phyloP scores from a whole-genome alignment of 2,329 filamentous ascomycete genomes.

The Akanthomyces dipterigenus region DNA sequence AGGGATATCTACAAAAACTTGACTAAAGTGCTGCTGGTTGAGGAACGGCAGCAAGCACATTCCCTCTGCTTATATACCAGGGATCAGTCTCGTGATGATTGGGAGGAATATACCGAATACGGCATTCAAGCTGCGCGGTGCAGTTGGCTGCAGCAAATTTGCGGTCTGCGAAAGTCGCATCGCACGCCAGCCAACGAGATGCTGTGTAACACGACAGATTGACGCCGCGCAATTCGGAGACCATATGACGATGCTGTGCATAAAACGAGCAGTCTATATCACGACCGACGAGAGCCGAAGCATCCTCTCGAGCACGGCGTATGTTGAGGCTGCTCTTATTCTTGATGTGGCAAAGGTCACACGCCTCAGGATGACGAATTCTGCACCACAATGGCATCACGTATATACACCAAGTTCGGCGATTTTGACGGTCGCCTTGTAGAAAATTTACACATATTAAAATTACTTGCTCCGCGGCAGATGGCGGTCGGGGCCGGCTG shows the following conservation, averaged over 20 bases:
- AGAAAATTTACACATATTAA: not conserved
- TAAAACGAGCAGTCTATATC: not conserved
- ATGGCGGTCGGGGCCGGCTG: too few species aligned
- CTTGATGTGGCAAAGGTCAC: not conserved
- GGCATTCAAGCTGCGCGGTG: not conserved
- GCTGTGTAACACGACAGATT: not conserved
- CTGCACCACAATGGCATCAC: too few species aligned
- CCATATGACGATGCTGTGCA: not conserved
- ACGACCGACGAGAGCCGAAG: not conserved
- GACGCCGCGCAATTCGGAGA: not conserved
- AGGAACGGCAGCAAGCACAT: not conserved
- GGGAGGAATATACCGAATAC: not conserved
- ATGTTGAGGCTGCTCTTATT: not conserved
- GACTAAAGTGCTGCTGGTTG: constrained; percentile 48
- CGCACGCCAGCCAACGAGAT: not conserved
- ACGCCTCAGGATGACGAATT: not conserved
- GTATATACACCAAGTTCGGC: not conserved
- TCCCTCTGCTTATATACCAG: not conserved
- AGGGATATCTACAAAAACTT: constrained; percentile 90
- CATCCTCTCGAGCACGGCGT: not conserved
- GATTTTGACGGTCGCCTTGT: not conserved
- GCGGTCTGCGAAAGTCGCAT: not conserved
- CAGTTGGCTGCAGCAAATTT: not conserved
- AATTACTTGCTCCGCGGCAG: not conserved
- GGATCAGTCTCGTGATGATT: not conserved